Evolutionary conservation across 208 protist genomes (phyloP), one percentile per base, ranked within the genome.

Genomic region (Leishmania mexicana): DNA sequence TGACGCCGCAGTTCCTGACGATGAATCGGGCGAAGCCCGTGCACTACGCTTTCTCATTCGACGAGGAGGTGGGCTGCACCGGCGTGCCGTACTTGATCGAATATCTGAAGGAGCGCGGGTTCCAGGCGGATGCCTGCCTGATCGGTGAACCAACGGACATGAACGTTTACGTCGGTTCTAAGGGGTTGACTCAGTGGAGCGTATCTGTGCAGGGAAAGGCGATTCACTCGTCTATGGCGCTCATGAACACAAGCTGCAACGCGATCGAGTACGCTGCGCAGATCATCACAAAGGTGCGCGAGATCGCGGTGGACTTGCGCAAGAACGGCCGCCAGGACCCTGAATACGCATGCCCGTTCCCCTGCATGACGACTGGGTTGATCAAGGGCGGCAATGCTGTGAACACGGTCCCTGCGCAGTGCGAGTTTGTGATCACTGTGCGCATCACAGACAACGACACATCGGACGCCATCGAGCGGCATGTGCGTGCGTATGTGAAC

Each of bases 341-440:
- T 2, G 73, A 60, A 40, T 83, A 85, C 71, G 10, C 65, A 40
- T 87, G 85, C 19, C 79, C 79, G n/a, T 91, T 90, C 67, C 45
- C 79, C 1, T 84, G 76, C 67, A 76, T 88, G 58, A 76, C 81
- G 4, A 92, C 86, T 0, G 85, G 83, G 57, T 51, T 92, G 19
- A 88, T 93, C 73, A 77, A 82, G 28, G 85, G 88, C 42, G 88
- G 90, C 45, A 88, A 85, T 31, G 86, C 87, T 24, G 78, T 86
- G n/a, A 92, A 90, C 77, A 92, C 90, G 38, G 89, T 94, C 58
- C 90, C 89, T 4, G 90, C 84, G 31, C 81, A 91, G 40, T 94
- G 88, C 81, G 64, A 60, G 11, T 85, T 92, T 49, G 60, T 80
- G 24, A 85, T 90, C 78, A 87, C 87, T 19, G 78, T 89, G 67